A percentile compares a stretch with the other conserved stretches of the same genome.
Evolutionary conservation across 2,329 filamentous ascomycete genomes (phyloP).

Genomic region (Whalleya microplaca): DNA sequence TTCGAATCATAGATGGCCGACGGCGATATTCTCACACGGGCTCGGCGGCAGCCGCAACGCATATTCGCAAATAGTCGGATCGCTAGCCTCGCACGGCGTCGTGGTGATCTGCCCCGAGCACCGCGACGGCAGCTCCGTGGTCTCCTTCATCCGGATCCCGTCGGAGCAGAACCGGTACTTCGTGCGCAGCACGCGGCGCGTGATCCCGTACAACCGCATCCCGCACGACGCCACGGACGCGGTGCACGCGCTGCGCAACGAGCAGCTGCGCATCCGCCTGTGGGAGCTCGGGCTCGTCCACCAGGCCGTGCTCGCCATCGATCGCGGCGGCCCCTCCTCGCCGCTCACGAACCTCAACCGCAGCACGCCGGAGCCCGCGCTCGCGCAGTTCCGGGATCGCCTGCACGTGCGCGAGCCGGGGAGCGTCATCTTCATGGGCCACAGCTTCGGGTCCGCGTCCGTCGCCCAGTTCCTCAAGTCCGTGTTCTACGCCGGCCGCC

Average conservation of each 20-base stretch:
- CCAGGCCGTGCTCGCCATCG: conserved; percentile 69
- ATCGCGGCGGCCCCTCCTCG: conserved; percentile 55
- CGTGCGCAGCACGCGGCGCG: conserved; percentile 38
- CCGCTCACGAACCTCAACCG: conserved; percentile 56
- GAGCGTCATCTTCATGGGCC: conserved; percentile 74
- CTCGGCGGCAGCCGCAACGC: conserved; percentile 80
- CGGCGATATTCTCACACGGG: conserved; percentile 85
- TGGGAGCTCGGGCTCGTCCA: conserved; percentile 79
- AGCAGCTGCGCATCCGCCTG: conserved; percentile 73
- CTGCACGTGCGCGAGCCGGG: conserved; percentile 74
- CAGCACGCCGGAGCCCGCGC: conserved; percentile 54
- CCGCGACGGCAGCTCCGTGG: conserved; percentile 77
- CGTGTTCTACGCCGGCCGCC: conserved; percentile 65
- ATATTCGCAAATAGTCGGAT: conserved; percentile 82
- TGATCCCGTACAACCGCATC: conserved; percentile 54
- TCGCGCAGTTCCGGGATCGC: conserved; percentile 59
- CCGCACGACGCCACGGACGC: conserved; percentile 68
- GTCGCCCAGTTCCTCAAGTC: conserved; percentile 78
- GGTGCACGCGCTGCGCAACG: conserved; percentile 68
- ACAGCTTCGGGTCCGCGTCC: conserved; percentile 80
- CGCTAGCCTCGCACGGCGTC: conserved; percentile 78
- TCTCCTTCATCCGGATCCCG: conserved; percentile 71
- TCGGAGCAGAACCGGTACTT: conserved; percentile 47
- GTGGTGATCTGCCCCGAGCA: conserved; percentile 84
- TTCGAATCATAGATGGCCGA: conserved; percentile 68